These are phyloP conservation scores for Trametes coccinea DNA, from an alignment of 768 basidiomycete genomes.

Conservation along the genomic window DNA sequence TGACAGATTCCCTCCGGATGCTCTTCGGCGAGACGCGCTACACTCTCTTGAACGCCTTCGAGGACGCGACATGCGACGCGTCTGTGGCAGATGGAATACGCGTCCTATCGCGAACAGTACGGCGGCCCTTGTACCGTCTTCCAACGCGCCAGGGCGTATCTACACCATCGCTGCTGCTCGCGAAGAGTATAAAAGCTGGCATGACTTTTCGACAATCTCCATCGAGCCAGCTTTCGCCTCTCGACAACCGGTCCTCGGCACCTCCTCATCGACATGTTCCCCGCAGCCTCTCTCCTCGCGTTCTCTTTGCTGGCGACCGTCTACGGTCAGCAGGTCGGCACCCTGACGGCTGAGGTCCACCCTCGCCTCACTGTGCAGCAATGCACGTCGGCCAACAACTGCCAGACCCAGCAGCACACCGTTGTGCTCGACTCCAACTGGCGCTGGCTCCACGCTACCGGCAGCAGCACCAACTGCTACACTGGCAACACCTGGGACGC, in stretches of 20 bases:
- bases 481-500: slow-evolving; percentile 59
- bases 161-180: no score
- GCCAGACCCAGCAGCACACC: slow-evolving; percentile 31
- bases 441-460: slow-evolving; percentile 41
- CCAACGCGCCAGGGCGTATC: background rate
- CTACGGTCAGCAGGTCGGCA: slow-evolving; percentile 52
- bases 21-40: slow-evolving; percentile 6
- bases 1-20: background rate
- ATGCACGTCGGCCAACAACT: slow-evolving; percentile 46
- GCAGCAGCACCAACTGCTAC: slow-evolving; percentile 46
- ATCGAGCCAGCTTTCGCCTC: slow-evolving; percentile 19
- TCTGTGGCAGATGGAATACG: slow-evolving; percentile 1
- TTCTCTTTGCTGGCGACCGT: slow-evolving; percentile 38
- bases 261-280: slow-evolving; percentile 29
- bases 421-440: slow-evolving; percentile 50
- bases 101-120: background rate
- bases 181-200: slow-evolving; percentile 7
- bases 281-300: slow-evolving; percentile 30
- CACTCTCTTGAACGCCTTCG: slow-evolving; percentile 10
- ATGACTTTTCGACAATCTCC: slow-evolving; percentile 1
- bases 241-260: slow-evolving; percentile 18
- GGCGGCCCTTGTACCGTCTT: background rate
- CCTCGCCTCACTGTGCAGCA: slow-evolving; percentile 47
- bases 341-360: slow-evolving; percentile 47
- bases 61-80: background rate